Percentiles rank a stretch among this genome's conserved stretches.
phyloP scores from a whole-genome alignment of 2,329 filamentous ascomycete genomes.

The Colletotrichum sp. region DNA sequence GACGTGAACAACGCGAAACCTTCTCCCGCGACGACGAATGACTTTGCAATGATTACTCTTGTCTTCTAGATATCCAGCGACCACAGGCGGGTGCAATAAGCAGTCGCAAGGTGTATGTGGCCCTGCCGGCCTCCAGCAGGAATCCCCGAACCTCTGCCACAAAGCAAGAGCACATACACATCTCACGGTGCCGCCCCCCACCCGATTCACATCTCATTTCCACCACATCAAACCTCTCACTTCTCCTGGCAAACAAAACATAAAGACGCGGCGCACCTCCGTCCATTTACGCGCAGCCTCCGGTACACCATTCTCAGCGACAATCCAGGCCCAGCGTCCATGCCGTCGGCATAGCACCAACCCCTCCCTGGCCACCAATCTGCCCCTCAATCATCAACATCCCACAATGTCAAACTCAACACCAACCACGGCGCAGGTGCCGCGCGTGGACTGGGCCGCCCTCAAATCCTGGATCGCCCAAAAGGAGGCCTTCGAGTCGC shows the following conservation, averaged over 20 bases:
- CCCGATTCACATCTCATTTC: background rate
- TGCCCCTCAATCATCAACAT: background rate
- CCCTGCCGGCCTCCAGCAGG: background rate
- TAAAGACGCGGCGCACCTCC: background rate
- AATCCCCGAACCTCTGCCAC: background rate
- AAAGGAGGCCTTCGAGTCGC: slow-evolving; percentile 40
- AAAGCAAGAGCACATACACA: background rate
- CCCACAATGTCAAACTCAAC: background rate
- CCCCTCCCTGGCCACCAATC: background rate
- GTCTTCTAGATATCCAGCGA: background rate
- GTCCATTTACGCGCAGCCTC: background rate
- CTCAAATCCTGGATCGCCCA: slow-evolving; percentile 44
- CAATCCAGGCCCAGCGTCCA: background rate
- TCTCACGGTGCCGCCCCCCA: background rate
- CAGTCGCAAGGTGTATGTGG: background rate
- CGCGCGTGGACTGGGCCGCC: slow-evolving; percentile 32
- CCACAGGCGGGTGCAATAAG: background rate
- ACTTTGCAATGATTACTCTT: background rate
- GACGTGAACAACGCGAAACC: background rate
- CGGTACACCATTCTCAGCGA: background rate
- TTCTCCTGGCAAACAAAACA: background rate
- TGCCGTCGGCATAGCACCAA: background rate
- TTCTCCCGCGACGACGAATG: background rate
- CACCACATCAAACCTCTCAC: background rate
- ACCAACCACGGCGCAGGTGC: background rate